Conservation (phyloP, 75 land plant genomes). For the Cunninghamia lanceolata region DNA sequence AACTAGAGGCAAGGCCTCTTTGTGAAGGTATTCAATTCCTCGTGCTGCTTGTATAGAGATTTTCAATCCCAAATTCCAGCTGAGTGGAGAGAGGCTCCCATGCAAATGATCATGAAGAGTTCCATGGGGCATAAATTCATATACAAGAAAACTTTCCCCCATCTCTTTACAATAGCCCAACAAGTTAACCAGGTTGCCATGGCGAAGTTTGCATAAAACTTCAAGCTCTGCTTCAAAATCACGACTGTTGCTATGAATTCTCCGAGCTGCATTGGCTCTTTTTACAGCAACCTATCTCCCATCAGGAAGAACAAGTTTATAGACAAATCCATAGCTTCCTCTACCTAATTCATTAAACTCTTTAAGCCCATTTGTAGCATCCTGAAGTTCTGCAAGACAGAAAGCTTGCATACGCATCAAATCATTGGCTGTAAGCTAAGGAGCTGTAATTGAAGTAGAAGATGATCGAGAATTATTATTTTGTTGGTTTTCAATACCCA, state of each 20-base stretch:
- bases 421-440: conserved; percentile 19
- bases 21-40: conserved; percentile 64
- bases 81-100: conserved; percentile 48
- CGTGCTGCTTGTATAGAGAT: conserved; percentile 53
- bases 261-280: conserved; percentile 68
- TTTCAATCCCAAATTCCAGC: conserved; percentile 45
- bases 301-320: conserved; percentile 58
- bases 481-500: conserved; percentile 20
- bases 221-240: conserved; percentile 75
- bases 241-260: conserved; percentile 54
- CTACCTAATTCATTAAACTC: conserved; percentile 71
- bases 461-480: conserved; percentile 13
- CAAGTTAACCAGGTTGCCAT: conserved; percentile 64
- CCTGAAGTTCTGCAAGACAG: conserved; percentile 63
- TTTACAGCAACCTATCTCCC: conserved; percentile 77
- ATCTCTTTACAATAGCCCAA: conserved; percentile 74
- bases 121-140: conserved; percentile 66
- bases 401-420: conserved; percentile 39
- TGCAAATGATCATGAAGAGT: conserved; percentile 65
- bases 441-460: not conserved
- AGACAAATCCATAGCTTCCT: conserved; percentile 80
- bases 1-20: conserved; percentile 45
- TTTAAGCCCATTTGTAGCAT: conserved; percentile 78
- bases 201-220: conserved; percentile 57
- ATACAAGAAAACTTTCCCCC: conserved; percentile 62